A percentile compares a stretch with the other conserved stretches of the same genome.
Conservation (phyloP, 2,329 filamentous ascomycete species). For the Calonectria pseudoreteaudii region DNA sequence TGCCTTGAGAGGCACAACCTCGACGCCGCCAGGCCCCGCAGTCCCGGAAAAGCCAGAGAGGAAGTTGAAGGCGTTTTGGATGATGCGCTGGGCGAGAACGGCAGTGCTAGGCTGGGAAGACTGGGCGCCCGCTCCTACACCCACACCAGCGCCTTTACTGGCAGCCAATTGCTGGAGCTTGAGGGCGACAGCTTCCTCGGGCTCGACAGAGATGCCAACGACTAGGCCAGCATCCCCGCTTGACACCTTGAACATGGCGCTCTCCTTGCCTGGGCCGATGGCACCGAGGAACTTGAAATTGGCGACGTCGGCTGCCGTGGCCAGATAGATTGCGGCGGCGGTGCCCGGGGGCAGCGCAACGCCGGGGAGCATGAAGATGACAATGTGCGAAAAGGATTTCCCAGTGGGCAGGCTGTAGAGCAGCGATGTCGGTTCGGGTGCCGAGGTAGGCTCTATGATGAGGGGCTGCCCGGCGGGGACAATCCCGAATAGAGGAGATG, state of each 20-base stretch:
- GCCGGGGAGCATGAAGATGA: constrained; percentile 89
- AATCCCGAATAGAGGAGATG: constrained; percentile 66
- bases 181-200: constrained; percentile 75
- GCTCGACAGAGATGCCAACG: constrained; percentile 86
- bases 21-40: constrained; percentile 71
- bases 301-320: constrained; percentile 60
- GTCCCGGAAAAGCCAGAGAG: constrained; percentile 85
- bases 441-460: constrained; percentile 65
- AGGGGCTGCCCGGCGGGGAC: constrained; percentile 71
- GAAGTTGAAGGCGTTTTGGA: constrained; percentile 98
- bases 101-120: constrained; percentile 71
- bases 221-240: constrained; percentile 64
- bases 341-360: constrained; percentile 78
- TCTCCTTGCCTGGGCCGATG: constrained; percentile 90
- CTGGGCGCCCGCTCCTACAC: constrained; percentile 19
- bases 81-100: constrained; percentile 90
- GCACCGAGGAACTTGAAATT: constrained; percentile 89
- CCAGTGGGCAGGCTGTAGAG: constrained; percentile 63
- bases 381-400: constrained; percentile 80
- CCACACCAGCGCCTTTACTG: constrained; percentile 36
- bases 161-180: constrained; percentile 72
- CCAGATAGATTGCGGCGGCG: constrained; percentile 91
- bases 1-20: constrained; percentile 92
- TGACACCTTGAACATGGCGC: constrained; percentile 86
- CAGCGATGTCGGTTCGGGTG: constrained; percentile 66